Evolutionary conservation across 2,329 filamentous ascomycete genomes (phyloP), one percentile per base, ranked within the genome.

Genomic region (Hymenoscyphus fructigenus): DNA sequence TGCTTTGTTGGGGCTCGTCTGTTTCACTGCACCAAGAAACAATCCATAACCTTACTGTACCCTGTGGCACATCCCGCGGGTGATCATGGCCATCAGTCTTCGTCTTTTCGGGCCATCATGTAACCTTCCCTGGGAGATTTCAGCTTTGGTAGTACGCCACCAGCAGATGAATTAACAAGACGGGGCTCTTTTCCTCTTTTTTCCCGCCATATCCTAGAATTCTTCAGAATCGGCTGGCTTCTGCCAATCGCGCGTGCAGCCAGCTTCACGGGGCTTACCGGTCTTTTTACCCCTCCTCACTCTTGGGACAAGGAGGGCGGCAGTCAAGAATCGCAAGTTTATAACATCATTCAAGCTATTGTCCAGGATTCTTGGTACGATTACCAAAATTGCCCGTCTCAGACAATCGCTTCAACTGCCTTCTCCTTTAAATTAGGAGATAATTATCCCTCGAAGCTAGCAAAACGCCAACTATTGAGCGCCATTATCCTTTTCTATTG

Each of bases 11-110:
- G 47, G 47, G 36, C 5, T 14, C 36, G 36, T 53, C 47, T 12
- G 47, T 53, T 53, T 26, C 47, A 53, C 47, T 53, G 47, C 47
- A 53, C n/a, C 47, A 53, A 26, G 9, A 53, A 53, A 26, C 47
- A 53, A 53, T 53, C 20, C 47, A 53, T 38, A n/a, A n/a, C n/a
- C n/a, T n/a, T n/a, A n/a, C n/a, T n/a, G n/a, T n/a, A 26, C 47
- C 23, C 47, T 53, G 47, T 53, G 47, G 47, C 47, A 23, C 23
- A 23, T 53, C 20, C 47, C 47, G 47, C 14, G 47, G 47, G 47
- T 53, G 47, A 53, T 53, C 47, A 53, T 53, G 47, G 5, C 36
- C 36, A 38, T 38, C 36, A 38, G 14, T 53, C 47, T 23, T 53
- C 47, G 20, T 23, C 47, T 53, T 5, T 53, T 26, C 7, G n/a